Evolutionary conservation across 2,329 filamentous ascomycete species (phyloP).

Genomic region (Diplodia intermedia): DNA sequence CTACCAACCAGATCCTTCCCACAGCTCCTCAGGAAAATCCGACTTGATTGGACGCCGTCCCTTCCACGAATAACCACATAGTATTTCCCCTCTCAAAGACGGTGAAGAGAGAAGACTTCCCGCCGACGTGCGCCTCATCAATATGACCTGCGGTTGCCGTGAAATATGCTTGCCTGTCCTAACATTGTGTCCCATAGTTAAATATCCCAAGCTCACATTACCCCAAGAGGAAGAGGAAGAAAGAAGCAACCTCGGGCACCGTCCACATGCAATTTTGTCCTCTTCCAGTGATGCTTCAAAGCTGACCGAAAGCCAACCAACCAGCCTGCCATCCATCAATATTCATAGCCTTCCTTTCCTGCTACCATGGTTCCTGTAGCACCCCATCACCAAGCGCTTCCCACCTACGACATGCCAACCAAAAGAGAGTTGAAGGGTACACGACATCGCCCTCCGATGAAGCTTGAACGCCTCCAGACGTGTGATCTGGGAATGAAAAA

Average conservation of each 20-base stretch:
- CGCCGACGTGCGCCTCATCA: no score
- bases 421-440: conserved; percentile 16
- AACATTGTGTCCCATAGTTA: background rate
- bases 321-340: conserved; percentile 3
- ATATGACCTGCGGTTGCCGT: background rate
- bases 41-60: background rate
- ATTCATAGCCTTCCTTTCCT: background rate
- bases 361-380: background rate
- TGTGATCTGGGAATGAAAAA: background rate
- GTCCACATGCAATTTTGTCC: conserved; percentile 25
- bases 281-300: conserved; percentile 1
- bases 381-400: background rate
- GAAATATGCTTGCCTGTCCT: background rate
- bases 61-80: background rate
- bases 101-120: background rate
- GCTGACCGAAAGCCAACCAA: background rate
- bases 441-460: background rate
- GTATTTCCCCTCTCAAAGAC: background rate
- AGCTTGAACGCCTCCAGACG: conserved; percentile 1
- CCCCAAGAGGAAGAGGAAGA: background rate
- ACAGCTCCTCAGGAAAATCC: background rate
- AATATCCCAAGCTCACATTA: conserved; percentile 10
- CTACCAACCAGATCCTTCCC: background rate
- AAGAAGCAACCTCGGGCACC: conserved; percentile 2
- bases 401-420: background rate